phyloP scores from a whole-genome alignment of 139 green algal species.

The Chlorella sp. region DNA sequence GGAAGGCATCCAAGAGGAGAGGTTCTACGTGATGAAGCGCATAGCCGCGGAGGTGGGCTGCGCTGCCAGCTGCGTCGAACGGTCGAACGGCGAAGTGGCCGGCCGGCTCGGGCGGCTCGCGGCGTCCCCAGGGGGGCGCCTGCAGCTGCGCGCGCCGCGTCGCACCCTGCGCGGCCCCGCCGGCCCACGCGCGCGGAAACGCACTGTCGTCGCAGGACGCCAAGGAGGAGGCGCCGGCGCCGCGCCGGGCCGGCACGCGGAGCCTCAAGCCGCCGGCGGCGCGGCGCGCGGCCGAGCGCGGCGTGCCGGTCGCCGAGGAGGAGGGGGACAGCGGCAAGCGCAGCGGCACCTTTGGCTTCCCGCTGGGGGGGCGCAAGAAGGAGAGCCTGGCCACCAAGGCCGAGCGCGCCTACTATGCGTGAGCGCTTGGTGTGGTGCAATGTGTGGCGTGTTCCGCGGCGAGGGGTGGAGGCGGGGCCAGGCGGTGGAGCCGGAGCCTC shows the following conservation, averaged over 20 bases:
- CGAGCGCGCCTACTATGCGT: conserved; percentile 13
- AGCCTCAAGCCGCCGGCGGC: conserved; percentile 2
- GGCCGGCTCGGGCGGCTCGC: no score
- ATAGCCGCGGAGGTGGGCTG: neutral
- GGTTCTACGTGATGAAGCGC: conserved; percentile 8
- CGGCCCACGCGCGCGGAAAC: no score
- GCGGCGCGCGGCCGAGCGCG: neutral
- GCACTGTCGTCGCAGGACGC: no score
- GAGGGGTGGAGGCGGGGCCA: no score
- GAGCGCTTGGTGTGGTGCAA: neutral
- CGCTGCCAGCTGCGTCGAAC: no score
- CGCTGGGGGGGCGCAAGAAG: conserved; percentile 14
- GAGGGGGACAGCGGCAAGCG: neutral
- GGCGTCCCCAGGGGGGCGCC: no score
- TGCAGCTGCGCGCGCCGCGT: no score
- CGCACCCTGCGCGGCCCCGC: no score
- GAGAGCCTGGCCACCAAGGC: conserved; percentile 26
- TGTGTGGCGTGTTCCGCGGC: no score
- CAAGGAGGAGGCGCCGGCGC: conserved; percentile 1
- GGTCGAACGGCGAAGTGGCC: no score
- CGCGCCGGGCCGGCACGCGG: neutral
- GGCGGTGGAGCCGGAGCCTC: no score
- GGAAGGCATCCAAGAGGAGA: neutral
- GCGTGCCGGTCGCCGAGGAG: neutral
- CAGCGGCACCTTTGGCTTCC: conserved; percentile 7